Base-by-base conservation (phyloP, 2,329 filamentous ascomycete genomes). In the Corynespora cassiicola region DNA sequence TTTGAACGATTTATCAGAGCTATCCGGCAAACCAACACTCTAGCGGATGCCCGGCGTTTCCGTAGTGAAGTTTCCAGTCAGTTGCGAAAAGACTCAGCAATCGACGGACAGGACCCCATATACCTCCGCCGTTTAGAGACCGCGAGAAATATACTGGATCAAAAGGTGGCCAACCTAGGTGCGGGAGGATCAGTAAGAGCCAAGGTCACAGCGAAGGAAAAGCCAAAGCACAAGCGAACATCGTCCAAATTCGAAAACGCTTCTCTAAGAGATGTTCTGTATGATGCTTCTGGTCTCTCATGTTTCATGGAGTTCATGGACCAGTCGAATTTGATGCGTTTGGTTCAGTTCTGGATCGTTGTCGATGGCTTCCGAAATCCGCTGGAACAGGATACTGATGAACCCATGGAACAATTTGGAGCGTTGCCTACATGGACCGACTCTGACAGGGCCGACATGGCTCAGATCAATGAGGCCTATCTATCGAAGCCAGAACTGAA, bases 281-380 rank as follows among this genome's bases (percentile, higher is more conserved):
- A 91, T 52, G 90, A 95, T 66, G 82, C 94, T 2, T 87, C 92
- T 1, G 92, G 90, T 0, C 76, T 99, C 7, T 97, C 94, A 2
- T 99, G 96, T 65, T 97, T 99, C 72, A 99, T 99, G 94, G 94
- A 99, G 65, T 97, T 90, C 61, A 99, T 99, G 94, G 94, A 99
- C 65, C 85, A 94, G 26, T 87, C 91, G 63, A 79, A 81, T 11
- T 76, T 92, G 17, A 92, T 97, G 86, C 81, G 87, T 10, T 74
- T 96, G 30, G 91, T 99, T 5, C 94, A 99, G 60, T 99, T 97
- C 68, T 99, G 92, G 90, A 85, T 99, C 25, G 94, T 97, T 3
- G 94, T 97, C 5, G 94, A 99, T 70, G 92, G 94, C 0, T 90
- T 97, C 55, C 87, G 95, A 26, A 96, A 95, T 55, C 95, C 94